Conservation (phyloP, 139 green algal species). For the Coccomyxa sp. region DNA sequence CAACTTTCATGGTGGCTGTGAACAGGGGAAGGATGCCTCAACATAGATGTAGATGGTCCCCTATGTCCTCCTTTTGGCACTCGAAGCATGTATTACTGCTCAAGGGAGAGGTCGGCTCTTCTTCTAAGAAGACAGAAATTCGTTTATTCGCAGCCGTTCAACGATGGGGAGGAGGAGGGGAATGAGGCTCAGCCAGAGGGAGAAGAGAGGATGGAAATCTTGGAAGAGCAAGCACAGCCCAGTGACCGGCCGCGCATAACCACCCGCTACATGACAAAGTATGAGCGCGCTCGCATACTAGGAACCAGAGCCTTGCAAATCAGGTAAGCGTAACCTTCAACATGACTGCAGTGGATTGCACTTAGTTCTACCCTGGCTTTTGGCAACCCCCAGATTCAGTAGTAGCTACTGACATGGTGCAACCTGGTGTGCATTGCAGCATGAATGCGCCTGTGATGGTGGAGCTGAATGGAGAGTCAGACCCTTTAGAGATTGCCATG, state of each 20-base stretch:
- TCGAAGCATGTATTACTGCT: background rate
- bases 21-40: background rate
- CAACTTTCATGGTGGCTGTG: background rate
- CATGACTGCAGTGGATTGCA: background rate
- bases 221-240: slow-evolving; percentile 14
- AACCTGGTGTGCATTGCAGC: slow-evolving; percentile 24
- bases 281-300: slow-evolving; percentile 90
- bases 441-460: slow-evolving; percentile 99
- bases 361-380: background rate
- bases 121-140: background rate
- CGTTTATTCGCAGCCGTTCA: background rate
- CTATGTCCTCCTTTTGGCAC: background rate
- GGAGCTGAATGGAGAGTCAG: slow-evolving; percentile 74
- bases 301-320: slow-evolving; percentile 95
- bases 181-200: slow-evolving; percentile 1
- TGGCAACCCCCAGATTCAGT: no score
- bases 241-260: slow-evolving; percentile 71
- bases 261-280: slow-evolving; percentile 97
- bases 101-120: no score
- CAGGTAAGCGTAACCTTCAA: slow-evolving; percentile 31
- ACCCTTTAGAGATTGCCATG: slow-evolving; percentile 84
- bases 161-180: slow-evolving; percentile 3
- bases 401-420: no score
- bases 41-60: no score
- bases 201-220: slow-evolving; percentile 11